Evolutionary conservation across 2,329 filamentous ascomycete species (phyloP).

Genomic region (Xylariomycetidae sp.): DNA sequence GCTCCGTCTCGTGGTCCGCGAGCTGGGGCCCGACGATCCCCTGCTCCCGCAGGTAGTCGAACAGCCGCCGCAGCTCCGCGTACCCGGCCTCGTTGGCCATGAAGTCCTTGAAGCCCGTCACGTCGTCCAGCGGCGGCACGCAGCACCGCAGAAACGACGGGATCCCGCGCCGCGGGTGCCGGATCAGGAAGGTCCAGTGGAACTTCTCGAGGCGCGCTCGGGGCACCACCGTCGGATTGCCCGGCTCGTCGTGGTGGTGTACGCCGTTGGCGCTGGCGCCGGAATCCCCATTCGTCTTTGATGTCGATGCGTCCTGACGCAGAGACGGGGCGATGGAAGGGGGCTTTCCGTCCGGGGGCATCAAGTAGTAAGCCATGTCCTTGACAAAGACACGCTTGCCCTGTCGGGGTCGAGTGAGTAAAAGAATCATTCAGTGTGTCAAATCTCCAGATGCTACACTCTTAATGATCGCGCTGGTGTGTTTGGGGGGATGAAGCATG

Average conservation of each 20-base stretch:
- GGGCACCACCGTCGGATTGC: slow-evolving; percentile 84
- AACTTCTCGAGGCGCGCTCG: slow-evolving; percentile 69
- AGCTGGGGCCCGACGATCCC: slow-evolving; percentile 67
- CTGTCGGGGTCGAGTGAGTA: slow-evolving; percentile 41
- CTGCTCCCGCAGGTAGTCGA: slow-evolving; percentile 73
- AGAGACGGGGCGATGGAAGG: slow-evolving; percentile 77
- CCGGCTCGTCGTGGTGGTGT: slow-evolving; percentile 42
- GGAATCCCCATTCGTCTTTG: slow-evolving; percentile 10
- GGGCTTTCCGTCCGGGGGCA: slow-evolving; percentile 66
- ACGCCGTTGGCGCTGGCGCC: slow-evolving; percentile 15
- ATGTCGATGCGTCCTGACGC: slow-evolving; percentile 44
- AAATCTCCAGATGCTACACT: no score
- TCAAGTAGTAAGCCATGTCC: slow-evolving; percentile 90
- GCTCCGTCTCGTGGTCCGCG: slow-evolving; percentile 36
- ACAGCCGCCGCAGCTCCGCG: slow-evolving; percentile 76
- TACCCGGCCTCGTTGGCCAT: slow-evolving; percentile 88
- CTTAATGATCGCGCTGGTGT: no score
- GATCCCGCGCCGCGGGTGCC: slow-evolving; percentile 85
- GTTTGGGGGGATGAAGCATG: no score
- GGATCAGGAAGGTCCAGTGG: slow-evolving; percentile 95
- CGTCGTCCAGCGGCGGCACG: slow-evolving; percentile 73
- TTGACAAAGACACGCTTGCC: slow-evolving; percentile 96
- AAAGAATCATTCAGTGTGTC: no score
- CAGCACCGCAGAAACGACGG: slow-evolving; percentile 95
- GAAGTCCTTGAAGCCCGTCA: slow-evolving; percentile 85